Evolutionary conservation across 768 basidiomycete species (phyloP), one percentile per base, ranked within the genome.

Genomic region (Dacryopinax primogenitus): DNA sequence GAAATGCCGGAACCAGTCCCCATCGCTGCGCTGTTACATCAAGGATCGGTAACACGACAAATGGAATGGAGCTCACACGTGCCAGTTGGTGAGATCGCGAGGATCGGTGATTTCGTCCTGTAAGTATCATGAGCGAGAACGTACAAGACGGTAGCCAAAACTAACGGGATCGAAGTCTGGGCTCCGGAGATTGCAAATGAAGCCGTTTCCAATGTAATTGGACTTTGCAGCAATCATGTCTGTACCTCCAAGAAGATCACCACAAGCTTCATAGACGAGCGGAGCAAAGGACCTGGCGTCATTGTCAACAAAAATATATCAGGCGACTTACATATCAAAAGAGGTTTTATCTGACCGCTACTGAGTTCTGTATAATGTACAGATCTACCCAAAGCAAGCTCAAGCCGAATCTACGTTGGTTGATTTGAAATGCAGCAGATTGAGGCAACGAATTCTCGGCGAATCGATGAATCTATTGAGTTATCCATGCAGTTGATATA

Each of bases 1-100:
- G 51, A 58, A 58, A 58, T 58, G 51, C 11, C 51, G 51, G 26
- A 58, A 58, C 51, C 51, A 58, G 51, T 58, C 51, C 15, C 51
- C 51, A 30, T 58, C 51, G 9, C 51, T 58, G 51, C 18, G 9
- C 15, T 32, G 18, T 4, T 3, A 13, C 18, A 30, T 58, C 15
- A 58, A 6, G 11, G 26, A 28, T 4, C 3, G 26, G 26, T 30
- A 58, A 13, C 4, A 3, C 51, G 7, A 30, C 18, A 6, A 30
- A 58, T 9, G 15, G 4, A 23, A 30, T 13, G 11, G 3, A 9
- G 6, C 51, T 58, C 32, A 58, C 51, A 58, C 51, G 32, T 58
- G 51, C 51, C 51, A 58, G 51, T 58, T 58, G 30, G 51, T 58
- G 26, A 58, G 51, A 21, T 58, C 26, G 18, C 51, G 51, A 30